Percentiles rank a stretch among this genome's conserved stretches.
phyloP scores from a whole-genome alignment of 192 early-diverging fungal genomes.

The Coemansia sp. region DNA sequence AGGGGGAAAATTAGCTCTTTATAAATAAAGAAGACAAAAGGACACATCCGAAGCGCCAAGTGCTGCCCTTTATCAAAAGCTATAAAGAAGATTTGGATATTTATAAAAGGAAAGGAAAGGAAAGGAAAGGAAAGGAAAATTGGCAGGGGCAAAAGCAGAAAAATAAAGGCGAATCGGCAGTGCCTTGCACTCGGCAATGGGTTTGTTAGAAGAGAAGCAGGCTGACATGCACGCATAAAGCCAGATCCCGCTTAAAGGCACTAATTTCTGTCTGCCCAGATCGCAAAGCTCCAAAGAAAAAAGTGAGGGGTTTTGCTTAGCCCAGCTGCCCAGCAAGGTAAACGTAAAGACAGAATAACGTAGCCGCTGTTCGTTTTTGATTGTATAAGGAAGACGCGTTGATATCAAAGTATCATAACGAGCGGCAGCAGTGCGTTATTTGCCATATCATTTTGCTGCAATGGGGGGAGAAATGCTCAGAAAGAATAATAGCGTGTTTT shows the following conservation, averaged over 20 bases:
- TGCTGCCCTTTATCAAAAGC: constrained; percentile 10
- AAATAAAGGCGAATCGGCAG: neutral
- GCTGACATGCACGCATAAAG: neutral
- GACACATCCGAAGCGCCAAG: neutral
- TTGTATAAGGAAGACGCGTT: neutral
- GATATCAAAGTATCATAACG: neutral
- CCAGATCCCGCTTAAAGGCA: neutral
- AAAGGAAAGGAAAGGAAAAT: neutral
- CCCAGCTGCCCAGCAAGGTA: neutral
- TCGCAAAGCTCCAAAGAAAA: neutral
- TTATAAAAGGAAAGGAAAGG: neutral
- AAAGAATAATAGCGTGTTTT: too few species aligned
- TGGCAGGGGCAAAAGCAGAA: neutral
- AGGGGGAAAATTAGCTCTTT: neutral
- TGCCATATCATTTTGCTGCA: too few species aligned
- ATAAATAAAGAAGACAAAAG: neutral
- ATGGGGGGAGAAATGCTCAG: too few species aligned
- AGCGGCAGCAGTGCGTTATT: neutral
- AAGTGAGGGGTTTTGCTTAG: neutral
- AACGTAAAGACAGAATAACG: neutral
- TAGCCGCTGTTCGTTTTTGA: neutral
- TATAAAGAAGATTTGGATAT: constrained; percentile 5
- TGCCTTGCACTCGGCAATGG: neutral
- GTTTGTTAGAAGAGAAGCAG: too few species aligned
- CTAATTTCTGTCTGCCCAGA: neutral